Conservation (phyloP, 2,329 filamentous ascomycete genomes). For the Claviceps purpurea region DNA sequence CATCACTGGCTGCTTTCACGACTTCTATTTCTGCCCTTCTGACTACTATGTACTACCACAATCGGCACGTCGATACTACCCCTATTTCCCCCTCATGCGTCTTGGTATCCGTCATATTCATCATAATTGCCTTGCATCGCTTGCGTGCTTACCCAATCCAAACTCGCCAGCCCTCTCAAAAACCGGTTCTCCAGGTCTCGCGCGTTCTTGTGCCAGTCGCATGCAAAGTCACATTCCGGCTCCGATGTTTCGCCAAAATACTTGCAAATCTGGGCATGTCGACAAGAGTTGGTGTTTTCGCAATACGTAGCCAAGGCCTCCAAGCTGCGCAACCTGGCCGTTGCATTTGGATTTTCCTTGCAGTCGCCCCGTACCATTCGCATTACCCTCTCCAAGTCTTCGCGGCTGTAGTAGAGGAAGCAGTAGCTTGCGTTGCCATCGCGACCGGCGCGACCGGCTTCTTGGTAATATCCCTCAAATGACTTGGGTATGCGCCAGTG, state of each 20-base stretch:
- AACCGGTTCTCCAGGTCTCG: conserved; percentile 44
- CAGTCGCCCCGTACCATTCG: conserved; percentile 36
- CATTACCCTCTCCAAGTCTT: conserved; percentile 66
- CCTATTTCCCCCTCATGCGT: conserved; percentile 19
- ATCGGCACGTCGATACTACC: not conserved
- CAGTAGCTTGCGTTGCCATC: conserved; percentile 80
- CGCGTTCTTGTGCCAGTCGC: conserved; percentile 64
- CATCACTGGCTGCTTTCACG: no score
- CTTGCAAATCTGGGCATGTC: conserved; percentile 59
- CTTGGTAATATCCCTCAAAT: conserved; percentile 93
- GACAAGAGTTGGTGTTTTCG: conserved; percentile 59
- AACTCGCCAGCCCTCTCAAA: conserved; percentile 39
- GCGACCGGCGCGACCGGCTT: conserved; percentile 80
- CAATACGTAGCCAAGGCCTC: conserved; percentile 65
- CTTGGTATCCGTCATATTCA: conserved; percentile 40
- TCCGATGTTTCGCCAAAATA: conserved; percentile 59
- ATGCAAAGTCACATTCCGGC: conserved; percentile 58
- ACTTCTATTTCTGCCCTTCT: not conserved
- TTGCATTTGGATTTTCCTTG: conserved; percentile 27
- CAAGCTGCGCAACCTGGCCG: conserved; percentile 48
- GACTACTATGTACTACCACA: not conserved
- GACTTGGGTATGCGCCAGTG: conserved; percentile 92
- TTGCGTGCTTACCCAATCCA: conserved; percentile 52
- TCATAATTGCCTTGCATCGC: conserved; percentile 44
- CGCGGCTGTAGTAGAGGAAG: conserved; percentile 80